phyloP scores from a whole-genome alignment of 768 basidiomycete species.

The Podaxis rugospora region DNA sequence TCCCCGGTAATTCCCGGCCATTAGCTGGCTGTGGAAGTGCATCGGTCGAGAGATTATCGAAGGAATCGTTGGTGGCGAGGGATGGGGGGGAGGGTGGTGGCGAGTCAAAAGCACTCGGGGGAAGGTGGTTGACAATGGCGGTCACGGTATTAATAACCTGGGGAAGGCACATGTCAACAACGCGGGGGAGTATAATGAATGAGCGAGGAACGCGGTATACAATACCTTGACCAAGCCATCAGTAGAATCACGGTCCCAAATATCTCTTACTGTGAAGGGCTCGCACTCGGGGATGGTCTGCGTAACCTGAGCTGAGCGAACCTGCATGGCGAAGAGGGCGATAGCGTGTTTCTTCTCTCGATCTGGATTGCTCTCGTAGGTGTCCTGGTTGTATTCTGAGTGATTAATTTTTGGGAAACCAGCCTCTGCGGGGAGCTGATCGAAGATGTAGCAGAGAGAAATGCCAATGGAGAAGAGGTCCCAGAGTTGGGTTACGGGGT shows the following conservation, averaged over 20 bases:
- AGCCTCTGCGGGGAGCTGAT: constrained; percentile 71
- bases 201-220: constrained; percentile 4
- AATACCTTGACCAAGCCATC: constrained; percentile 93
- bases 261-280: constrained; percentile 86
- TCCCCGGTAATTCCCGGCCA: constrained; percentile 63
- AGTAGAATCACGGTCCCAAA: constrained; percentile 87
- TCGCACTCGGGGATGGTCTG: constrained; percentile 66
- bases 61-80: constrained; percentile 52
- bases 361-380: constrained; percentile 69
- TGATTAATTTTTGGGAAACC: constrained; percentile 55
- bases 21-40: constrained; percentile 40
- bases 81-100: constrained; percentile 55
- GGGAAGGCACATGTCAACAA: constrained; percentile 5
- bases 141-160: constrained; percentile 91
- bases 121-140: constrained; percentile 74
- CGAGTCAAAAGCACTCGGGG: constrained; percentile 63
- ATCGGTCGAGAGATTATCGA: constrained; percentile 52
- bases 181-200: not conserved
- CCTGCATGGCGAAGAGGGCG: constrained; percentile 87
- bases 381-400: constrained; percentile 62
- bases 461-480: constrained; percentile 91
- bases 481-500: constrained; percentile 94
- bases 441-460: constrained; percentile 94
- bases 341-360: constrained; percentile 88
- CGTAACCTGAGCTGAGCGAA: constrained; percentile 58